Conservation (phyloP, 2,329 filamentous ascomycete species). For the Curvularia lunata region DNA sequence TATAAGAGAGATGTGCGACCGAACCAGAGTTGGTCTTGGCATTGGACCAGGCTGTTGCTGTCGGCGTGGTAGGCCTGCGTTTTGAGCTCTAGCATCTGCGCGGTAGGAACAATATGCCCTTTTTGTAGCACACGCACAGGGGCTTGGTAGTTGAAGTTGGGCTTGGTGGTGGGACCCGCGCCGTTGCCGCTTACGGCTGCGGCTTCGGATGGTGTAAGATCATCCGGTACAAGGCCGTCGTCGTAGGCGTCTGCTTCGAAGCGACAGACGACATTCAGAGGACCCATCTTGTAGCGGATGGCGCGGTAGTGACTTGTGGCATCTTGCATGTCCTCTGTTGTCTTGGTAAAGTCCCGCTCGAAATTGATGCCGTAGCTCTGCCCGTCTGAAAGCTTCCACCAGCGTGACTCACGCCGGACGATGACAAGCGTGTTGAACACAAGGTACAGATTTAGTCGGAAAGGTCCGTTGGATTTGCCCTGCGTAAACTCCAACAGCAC, state of each 20-base stretch:
- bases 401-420: conserved; percentile 33
- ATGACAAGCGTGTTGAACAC: conserved; percentile 36
- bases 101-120: conserved; percentile 30
- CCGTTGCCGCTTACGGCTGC: conserved; percentile 18
- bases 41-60: conserved; percentile 12
- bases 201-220: conserved; percentile 16
- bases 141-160: conserved; percentile 22
- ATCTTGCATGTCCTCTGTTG: conserved; percentile 30
- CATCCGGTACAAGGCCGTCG: conserved; percentile 21
- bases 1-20: conserved; percentile 36
- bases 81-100: conserved; percentile 38
- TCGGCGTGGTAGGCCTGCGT: conserved; percentile 26
- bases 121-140: conserved; percentile 34
- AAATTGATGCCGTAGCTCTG: conserved; percentile 34
- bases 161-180: conserved; percentile 12
- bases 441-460: conserved; percentile 34
- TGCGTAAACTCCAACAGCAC: conserved; percentile 34
- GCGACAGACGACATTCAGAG: conserved; percentile 33
- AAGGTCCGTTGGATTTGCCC: conserved; percentile 33
- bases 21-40: conserved; percentile 43
- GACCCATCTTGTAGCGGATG: conserved; percentile 37
- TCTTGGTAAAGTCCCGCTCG: conserved; percentile 34
- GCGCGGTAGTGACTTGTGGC: conserved; percentile 41
- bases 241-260: conserved; percentile 42
- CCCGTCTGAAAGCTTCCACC: conserved; percentile 28